Conservation (phyloP, 305 asterid genomes). For the Plantago coronopus region DNA sequence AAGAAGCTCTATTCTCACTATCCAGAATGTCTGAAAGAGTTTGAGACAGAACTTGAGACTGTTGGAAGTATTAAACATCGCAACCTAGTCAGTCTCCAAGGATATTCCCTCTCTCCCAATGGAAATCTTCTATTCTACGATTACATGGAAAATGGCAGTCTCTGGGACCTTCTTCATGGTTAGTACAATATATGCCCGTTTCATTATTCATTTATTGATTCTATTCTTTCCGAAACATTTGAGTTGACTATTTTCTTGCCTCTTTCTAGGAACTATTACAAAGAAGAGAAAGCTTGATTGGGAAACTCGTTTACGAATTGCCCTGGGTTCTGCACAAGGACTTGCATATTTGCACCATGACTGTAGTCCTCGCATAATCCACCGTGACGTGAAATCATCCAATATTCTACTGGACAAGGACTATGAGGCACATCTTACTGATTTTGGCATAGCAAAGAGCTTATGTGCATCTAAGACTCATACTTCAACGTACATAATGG, state of each 20-base stretch:
- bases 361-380: slow-evolving; percentile 85
- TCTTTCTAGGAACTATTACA: slow-evolving; percentile 39
- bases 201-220: background rate
- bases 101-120: slow-evolving; percentile 76
- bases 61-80: slow-evolving; percentile 96
- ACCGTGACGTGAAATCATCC: slow-evolving; percentile 92
- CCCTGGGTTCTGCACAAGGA: slow-evolving; percentile 86
- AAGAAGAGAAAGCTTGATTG: slow-evolving; percentile 79
- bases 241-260: slow-evolving; percentile 3
- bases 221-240: background rate
- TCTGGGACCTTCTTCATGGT: slow-evolving; percentile 97
- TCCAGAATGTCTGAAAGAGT: slow-evolving; percentile 79
- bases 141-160: slow-evolving; percentile 99
- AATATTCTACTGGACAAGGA: slow-evolving; percentile 77
- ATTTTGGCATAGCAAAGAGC: slow-evolving; percentile 91
- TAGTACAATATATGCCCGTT: background rate
- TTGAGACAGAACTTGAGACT: slow-evolving; percentile 86
- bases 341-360: slow-evolving; percentile 95
- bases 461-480: slow-evolving; percentile 64
- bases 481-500: slow-evolving; percentile 80
- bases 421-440: slow-evolving; percentile 79
- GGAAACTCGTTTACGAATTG: slow-evolving; percentile 72
- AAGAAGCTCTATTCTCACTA: slow-evolving; percentile 76
- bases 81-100: slow-evolving; percentile 87
- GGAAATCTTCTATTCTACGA: slow-evolving; percentile 91